These are phyloP conservation scores for Ustilago curta DNA, from an alignment of 1,284 basidiomycete species.

Conservation along the genomic window DNA sequence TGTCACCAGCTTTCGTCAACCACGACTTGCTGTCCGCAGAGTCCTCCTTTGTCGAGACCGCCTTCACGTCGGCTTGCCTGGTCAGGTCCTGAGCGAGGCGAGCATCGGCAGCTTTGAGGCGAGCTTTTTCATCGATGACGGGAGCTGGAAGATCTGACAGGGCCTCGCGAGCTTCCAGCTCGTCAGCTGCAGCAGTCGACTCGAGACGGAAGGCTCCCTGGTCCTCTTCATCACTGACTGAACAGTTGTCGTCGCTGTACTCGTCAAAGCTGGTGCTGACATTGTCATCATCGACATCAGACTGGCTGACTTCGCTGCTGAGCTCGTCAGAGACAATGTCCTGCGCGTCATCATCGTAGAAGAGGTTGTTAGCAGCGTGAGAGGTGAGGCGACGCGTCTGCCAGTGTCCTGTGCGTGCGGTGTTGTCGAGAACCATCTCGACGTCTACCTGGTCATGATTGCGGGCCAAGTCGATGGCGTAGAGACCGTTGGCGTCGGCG, in stretches of 20 bases:
- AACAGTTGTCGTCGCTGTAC: conserved; percentile 44
- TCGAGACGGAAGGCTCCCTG: conserved; percentile 1
- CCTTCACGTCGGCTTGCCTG: background rate
- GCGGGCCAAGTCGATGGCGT: conserved; percentile 80
- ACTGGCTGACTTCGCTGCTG: conserved; percentile 46
- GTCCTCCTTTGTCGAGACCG: conserved; percentile 3
- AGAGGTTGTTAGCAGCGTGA: conserved; percentile 62
- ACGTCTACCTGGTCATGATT: conserved; percentile 73
- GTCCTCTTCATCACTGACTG: conserved; percentile 28
- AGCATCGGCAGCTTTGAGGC: conserved; percentile 27
- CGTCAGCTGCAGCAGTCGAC: conserved; percentile 9
- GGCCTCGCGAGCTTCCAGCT: conserved; percentile 35
- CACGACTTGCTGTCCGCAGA: conserved; percentile 39
- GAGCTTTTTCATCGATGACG: conserved; percentile 39
- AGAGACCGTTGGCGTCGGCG: conserved; percentile 81
- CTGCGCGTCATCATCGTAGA: conserved; percentile 34
- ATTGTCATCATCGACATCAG: conserved; percentile 65
- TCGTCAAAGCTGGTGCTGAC: conserved; percentile 61
- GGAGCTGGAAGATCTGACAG: conserved; percentile 26
- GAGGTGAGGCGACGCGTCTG: conserved; percentile 41
- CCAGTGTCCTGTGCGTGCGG: conserved; percentile 42
- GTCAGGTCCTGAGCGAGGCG: conserved; percentile 10
- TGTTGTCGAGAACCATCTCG: conserved; percentile 68
- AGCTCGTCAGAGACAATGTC: conserved; percentile 46
- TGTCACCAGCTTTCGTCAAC: conserved; percentile 52